These are phyloP conservation scores for Nymphaea thermarum DNA, from an alignment of 164 flowering plant species.

Conservation along the genomic window DNA sequence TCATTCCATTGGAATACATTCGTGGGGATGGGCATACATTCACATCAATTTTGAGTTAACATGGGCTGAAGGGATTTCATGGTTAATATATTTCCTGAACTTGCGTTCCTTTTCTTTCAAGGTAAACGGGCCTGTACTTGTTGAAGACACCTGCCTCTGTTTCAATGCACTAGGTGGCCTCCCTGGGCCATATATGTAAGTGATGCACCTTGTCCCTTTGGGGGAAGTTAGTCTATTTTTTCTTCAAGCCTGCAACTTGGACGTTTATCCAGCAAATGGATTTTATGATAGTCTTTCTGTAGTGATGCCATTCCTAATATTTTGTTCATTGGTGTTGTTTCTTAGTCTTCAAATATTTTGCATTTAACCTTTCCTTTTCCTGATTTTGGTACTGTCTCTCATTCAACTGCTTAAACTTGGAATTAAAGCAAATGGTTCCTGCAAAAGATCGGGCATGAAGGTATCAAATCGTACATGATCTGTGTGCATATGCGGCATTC, in stretches of 20 bases:
- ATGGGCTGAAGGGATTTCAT: too few species aligned
- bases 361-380: background rate
- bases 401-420: background rate
- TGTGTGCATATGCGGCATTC: background rate
- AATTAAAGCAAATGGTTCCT: conserved; percentile 88
- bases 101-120: conserved; percentile 7
- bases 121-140: conserved; percentile 90
- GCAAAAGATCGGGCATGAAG: conserved; percentile 93
- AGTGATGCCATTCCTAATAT: too few species aligned
- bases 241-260: background rate
- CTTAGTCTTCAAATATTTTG: too few species aligned
- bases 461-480: conserved; percentile 16
- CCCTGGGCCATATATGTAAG: conserved; percentile 98
- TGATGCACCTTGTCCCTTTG: background rate
- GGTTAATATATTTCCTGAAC: too few species aligned
- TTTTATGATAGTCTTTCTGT: too few species aligned
- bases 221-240: background rate
- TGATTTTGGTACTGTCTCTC: background rate
- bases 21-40: too few species aligned
- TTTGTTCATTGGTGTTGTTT: too few species aligned
- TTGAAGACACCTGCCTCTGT: conserved; percentile 96
- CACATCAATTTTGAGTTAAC: too few species aligned
- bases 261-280: too few species aligned
- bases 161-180: conserved; percentile 89
- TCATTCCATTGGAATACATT: too few species aligned